Percentiles rank a stretch among this genome's conserved stretches.
Conservation (phyloP, 306 rosid species). For the Albizia julibrissin region DNA sequence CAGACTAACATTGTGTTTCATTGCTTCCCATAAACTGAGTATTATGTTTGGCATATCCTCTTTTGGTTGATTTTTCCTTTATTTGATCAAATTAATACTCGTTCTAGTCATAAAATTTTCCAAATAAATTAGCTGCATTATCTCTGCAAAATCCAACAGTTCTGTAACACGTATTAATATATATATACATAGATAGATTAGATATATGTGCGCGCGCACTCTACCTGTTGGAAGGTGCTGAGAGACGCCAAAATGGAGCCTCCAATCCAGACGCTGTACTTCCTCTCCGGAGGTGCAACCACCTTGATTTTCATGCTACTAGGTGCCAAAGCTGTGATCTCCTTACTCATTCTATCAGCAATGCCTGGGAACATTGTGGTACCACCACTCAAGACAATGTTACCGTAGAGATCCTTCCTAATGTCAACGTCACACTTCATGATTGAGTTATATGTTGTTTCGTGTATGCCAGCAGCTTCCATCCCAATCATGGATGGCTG, state of each 20-base stretch:
- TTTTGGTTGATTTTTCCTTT: not conserved
- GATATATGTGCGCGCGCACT: not conserved
- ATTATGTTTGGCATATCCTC: slow-evolving; percentile 4
- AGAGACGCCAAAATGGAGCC: slow-evolving; percentile 98
- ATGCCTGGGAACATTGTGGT: slow-evolving; percentile 97
- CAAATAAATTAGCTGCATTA: not conserved
- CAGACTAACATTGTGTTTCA: not conserved
- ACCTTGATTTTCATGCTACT: slow-evolving; percentile 97
- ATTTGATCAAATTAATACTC: not conserved
- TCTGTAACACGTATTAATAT: not conserved
- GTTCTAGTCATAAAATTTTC: slow-evolving; percentile 6
- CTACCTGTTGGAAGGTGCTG: slow-evolving; percentile 99
- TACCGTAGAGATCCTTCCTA: slow-evolving; percentile 94
- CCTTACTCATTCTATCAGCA: slow-evolving; percentile 98
- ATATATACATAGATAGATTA: too few species aligned
- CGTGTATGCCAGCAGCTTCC: slow-evolving; percentile 95
- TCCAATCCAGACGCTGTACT: slow-evolving; percentile 98
- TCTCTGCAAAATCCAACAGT: not conserved
- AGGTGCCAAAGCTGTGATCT: slow-evolving; percentile 92
- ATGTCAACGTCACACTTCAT: slow-evolving; percentile 98
- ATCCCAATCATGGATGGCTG: slow-evolving; percentile 98
- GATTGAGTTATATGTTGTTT: slow-evolving; percentile 96
- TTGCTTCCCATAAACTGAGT: slow-evolving; percentile 23
- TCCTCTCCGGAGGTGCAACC: slow-evolving; percentile 96
- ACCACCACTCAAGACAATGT: slow-evolving; percentile 94